Conservation (phyloP, 2,329 filamentous ascomycete genomes). For the Aureobasidium sp. region DNA sequence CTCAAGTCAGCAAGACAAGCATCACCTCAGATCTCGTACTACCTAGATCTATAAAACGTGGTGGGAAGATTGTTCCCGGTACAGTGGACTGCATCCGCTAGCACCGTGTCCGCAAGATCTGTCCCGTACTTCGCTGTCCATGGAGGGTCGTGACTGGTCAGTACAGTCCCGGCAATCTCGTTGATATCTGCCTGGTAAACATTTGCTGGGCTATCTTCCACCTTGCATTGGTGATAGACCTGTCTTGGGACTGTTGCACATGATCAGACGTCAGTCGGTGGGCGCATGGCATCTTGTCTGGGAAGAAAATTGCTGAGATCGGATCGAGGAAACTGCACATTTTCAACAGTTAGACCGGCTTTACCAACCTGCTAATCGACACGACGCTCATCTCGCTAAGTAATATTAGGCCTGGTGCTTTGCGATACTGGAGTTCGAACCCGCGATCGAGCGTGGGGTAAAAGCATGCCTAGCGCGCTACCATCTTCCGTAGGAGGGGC, state of each 20-base stretch:
- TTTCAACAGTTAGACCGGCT: not conserved
- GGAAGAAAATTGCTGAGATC: not conserved
- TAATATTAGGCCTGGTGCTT: not conserved
- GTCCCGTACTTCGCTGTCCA: not conserved
- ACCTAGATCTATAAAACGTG: not conserved
- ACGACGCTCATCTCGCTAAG: not conserved
- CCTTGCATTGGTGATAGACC: not conserved
- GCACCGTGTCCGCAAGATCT: not conserved
- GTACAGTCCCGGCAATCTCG: not conserved
- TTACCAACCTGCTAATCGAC: not conserved
- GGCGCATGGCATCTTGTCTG: not conserved
- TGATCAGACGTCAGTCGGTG: not conserved
- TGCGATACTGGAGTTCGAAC: not conserved
- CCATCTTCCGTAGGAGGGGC: not conserved
- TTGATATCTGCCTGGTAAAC: not conserved
- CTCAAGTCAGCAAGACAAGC: not conserved
- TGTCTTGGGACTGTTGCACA: not conserved
- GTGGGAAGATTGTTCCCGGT: not conserved
- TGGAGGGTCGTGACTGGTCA: not conserved
- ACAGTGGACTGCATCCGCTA: not conserved
- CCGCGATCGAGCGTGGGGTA: not conserved
- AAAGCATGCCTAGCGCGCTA: not conserved
- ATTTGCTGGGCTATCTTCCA: not conserved
- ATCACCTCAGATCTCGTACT: constrained; percentile 7
- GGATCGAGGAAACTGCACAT: not conserved